Evolutionary conservation across 257 asterid species (phyloP).

Genomic region (Fraxinus pennsylvanica): DNA sequence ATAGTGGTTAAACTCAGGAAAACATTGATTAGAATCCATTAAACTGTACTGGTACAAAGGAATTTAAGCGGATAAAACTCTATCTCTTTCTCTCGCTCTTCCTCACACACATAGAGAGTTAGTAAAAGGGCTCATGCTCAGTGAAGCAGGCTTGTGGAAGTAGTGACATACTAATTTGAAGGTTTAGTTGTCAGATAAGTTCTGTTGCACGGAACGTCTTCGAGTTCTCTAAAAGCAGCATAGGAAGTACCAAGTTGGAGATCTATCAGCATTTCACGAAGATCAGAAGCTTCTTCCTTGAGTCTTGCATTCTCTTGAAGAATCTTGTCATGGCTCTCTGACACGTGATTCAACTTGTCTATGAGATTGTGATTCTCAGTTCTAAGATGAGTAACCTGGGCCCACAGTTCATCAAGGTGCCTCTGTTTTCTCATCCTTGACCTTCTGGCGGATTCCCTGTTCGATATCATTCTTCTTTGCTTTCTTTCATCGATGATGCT

Average conservation of each 20-base stretch:
- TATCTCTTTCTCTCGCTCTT: slow-evolving; percentile 18
- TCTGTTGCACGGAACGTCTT: slow-evolving; percentile 64
- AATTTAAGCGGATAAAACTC: slow-evolving; percentile 24
- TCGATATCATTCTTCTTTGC: slow-evolving; percentile 84
- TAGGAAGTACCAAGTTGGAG: slow-evolving; percentile 50
- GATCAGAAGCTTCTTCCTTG: slow-evolving; percentile 69
- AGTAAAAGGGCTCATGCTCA: slow-evolving; percentile 28
- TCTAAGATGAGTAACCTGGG: slow-evolving; percentile 69
- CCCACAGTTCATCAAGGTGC: slow-evolving; percentile 83
- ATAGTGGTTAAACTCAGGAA: slow-evolving; percentile 21
- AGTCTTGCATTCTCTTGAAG: slow-evolving; percentile 60
- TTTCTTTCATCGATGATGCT: slow-evolving; percentile 65
- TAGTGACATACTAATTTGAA: slow-evolving; percentile 43
- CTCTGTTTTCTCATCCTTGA: slow-evolving; percentile 94
- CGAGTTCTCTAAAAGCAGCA: slow-evolving; percentile 52
- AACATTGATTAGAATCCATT: slow-evolving; percentile 39
- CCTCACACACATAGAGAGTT: background rate
- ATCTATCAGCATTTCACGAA: slow-evolving; percentile 59
- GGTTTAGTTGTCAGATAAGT: slow-evolving; percentile 60
- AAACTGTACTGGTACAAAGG: slow-evolving; percentile 34
- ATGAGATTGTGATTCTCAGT: slow-evolving; percentile 60
- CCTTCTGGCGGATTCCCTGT: slow-evolving; percentile 83
- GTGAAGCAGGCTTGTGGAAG: slow-evolving; percentile 48
- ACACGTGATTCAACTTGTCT: slow-evolving; percentile 53
- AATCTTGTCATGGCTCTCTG: slow-evolving; percentile 60